phyloP scores from a whole-genome alignment of 2,329 filamentous ascomycete species.

The Xylariaceae sp. region DNA sequence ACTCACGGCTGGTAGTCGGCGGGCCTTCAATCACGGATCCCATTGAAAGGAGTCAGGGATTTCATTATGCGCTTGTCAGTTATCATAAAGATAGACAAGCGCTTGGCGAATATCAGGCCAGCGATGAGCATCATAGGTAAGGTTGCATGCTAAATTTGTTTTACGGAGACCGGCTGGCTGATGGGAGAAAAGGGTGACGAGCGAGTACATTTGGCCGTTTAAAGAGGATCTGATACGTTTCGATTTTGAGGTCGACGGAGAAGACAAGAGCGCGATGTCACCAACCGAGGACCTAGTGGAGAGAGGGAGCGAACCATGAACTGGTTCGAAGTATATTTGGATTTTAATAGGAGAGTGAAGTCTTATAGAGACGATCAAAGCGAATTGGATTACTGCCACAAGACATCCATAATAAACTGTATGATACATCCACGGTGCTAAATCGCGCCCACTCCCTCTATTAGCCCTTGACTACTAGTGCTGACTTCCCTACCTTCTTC shows the following conservation, averaged over 20 bases:
- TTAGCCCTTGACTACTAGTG: slow-evolving; percentile 31
- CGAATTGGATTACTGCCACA: no score
- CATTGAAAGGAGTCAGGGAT: slow-evolving; percentile 58
- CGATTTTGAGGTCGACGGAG: slow-evolving; percentile 52
- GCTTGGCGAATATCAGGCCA: slow-evolving; percentile 57
- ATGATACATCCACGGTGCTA: background rate
- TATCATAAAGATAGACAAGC: slow-evolving; percentile 54
- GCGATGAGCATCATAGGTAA: slow-evolving; percentile 57
- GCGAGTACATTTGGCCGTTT: slow-evolving; percentile 57
- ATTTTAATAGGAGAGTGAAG: no score
- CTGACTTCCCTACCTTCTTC: slow-evolving; percentile 47
- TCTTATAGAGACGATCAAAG: no score
- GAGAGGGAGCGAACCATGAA: background rate
- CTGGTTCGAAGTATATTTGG: background rate
- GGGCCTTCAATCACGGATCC: slow-evolving; percentile 59
- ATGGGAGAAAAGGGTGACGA: slow-evolving; percentile 52
- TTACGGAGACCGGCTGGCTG: background rate
- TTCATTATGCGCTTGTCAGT: slow-evolving; percentile 57
- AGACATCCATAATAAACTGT: no score
- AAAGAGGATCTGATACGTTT: slow-evolving; percentile 59
- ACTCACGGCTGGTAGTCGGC: slow-evolving; percentile 56
- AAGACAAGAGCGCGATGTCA: slow-evolving; percentile 5
- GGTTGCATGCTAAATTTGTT: background rate
- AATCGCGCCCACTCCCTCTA: slow-evolving; percentile 8
- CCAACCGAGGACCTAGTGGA: background rate